Evolutionary conservation across 805 yeast genomes (phyloP).

Genomic region (Grigorovia transvaalensis): DNA sequence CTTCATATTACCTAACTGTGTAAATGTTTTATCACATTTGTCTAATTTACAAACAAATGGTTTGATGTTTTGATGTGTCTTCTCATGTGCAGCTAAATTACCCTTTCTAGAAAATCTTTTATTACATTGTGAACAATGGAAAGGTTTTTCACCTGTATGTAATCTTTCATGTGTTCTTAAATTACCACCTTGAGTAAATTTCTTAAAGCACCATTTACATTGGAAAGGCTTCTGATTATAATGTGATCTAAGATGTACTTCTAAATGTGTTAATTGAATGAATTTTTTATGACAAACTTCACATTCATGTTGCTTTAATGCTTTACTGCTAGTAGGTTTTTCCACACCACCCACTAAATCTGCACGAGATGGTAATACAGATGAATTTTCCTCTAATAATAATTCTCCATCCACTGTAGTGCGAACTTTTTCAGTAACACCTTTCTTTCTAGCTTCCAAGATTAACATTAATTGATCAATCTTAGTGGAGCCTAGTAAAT

Average conservation of each 20-base stretch:
- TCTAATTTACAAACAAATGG: constrained; percentile 77
- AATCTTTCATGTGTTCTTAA: constrained; percentile 73
- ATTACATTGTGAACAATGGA: constrained; percentile 64
- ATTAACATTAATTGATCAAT: constrained; percentile 87
- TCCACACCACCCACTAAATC: constrained; percentile 76
- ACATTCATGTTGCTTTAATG: constrained; percentile 53
- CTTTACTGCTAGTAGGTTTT: constrained; percentile 36
- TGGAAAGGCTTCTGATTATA: constrained; percentile 78
- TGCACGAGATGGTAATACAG: constrained; percentile 46
- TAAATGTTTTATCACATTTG: constrained; percentile 71
- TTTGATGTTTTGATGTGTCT: constrained; percentile 68
- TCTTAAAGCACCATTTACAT: constrained; percentile 67
- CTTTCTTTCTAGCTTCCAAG: constrained; percentile 77
- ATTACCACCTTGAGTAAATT: constrained; percentile 87
- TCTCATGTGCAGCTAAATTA: constrained; percentile 76
- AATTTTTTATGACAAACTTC: constrained; percentile 70
- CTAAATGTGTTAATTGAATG: constrained; percentile 80
- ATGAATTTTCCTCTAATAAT: constrained; percentile 39
- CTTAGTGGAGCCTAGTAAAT: constrained; percentile 74
- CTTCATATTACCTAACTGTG: constrained; percentile 88
- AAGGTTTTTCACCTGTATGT: constrained; percentile 91
- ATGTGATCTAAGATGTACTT: constrained; percentile 81
- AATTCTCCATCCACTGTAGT: constrained; percentile 64
- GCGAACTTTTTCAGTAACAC: constrained; percentile 51
- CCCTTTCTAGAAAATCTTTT: constrained; percentile 83